Evolutionary conservation across 345 rosid genomes (phyloP), one percentile per base, ranked within the genome.

Genomic region (Moricandia moricandioides): DNA sequence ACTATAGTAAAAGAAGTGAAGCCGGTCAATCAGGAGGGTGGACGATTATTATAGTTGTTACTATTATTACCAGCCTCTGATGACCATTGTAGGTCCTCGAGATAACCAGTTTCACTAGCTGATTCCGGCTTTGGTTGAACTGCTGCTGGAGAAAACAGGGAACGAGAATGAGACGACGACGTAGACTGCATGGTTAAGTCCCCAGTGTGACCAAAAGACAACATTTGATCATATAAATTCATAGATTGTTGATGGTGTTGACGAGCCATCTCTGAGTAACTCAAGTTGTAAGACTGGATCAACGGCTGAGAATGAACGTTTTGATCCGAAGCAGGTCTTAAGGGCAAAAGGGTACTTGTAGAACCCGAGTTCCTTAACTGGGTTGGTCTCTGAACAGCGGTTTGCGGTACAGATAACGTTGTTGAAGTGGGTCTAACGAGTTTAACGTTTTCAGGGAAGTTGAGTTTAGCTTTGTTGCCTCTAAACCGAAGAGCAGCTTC

Each of bases 391-490:
- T 81, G 77, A 57, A 62, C 56, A 6, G 33, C 34, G 4, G 77
- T 21, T 21, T 78, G 81, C 2, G 51, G 29, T 0, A 31, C 65
- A 0, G 85, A 21, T 2, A 26, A 47, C 18, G 77, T 54, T n/a
- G 65, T 47, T 52, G 70, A 59, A 60, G 62, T 60, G 3, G 83
- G 77, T 64, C 87, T 65, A 7, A 73, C 64, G 59, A 91, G 92
- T 78, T 74, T 86, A 66, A 89, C 98, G 71, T 93, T 89, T 71
- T 93, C 97, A 17, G 98, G 98, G 84, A 93, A 93, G 82, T 93
- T 93, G 52, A 93, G 96, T 70, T 93, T 93, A 69, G 98, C 98
- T 74, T 89, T 91, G 86, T 80, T 93, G 65, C 98, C 98, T 70
- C 98, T 79, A 75, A 89, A 93, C 2, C 84, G 74, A 64, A 91